Percentiles rank a stretch among this genome's conserved stretches.
phyloP scores from a whole-genome alignment of 2,329 filamentous ascomycete genomes.

The Verticillium klebahnii region DNA sequence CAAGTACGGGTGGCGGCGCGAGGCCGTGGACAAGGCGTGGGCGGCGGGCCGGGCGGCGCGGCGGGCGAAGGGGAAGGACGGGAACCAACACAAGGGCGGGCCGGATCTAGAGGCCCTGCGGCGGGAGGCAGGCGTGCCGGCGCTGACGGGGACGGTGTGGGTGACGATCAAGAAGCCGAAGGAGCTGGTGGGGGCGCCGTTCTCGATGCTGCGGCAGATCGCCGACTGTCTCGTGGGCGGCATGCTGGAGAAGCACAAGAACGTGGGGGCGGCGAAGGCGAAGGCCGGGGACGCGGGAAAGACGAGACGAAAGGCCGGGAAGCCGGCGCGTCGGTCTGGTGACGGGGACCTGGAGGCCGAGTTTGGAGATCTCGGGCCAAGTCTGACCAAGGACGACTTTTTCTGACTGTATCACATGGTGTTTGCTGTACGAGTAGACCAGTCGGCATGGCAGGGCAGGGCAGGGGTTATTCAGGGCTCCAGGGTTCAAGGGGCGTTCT shows the following conservation, averaged over 20 bases:
- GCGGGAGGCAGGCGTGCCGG: neutral
- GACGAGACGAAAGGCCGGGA: neutral
- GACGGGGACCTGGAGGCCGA: neutral
- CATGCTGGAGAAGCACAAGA: neutral
- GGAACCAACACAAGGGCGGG: neutral
- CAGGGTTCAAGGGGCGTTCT: too few relatives aligned
- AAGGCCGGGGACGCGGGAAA: too few relatives aligned
- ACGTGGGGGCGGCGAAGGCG: too few relatives aligned
- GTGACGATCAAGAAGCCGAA: neutral
- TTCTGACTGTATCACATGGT: neutral
- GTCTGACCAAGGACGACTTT: neutral
- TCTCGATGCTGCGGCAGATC: neutral
- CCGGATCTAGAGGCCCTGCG: neutral
- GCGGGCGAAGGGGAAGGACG: neutral
- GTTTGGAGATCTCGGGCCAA: neutral
- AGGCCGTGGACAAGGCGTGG: neutral
- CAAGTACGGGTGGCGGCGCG: neutral
- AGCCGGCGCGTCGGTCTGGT: neutral
- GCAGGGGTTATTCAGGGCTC: too few relatives aligned
- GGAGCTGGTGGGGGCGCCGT: neutral
- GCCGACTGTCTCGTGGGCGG: neutral
- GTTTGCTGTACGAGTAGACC: neutral
- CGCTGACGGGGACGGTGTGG: neutral
- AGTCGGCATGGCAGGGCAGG: neutral
- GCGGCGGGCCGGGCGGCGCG: neutral